These are phyloP conservation scores for Aspergillus tanneri DNA, from an alignment of 2,329 filamentous ascomycete genomes.

Conservation along the genomic window DNA sequence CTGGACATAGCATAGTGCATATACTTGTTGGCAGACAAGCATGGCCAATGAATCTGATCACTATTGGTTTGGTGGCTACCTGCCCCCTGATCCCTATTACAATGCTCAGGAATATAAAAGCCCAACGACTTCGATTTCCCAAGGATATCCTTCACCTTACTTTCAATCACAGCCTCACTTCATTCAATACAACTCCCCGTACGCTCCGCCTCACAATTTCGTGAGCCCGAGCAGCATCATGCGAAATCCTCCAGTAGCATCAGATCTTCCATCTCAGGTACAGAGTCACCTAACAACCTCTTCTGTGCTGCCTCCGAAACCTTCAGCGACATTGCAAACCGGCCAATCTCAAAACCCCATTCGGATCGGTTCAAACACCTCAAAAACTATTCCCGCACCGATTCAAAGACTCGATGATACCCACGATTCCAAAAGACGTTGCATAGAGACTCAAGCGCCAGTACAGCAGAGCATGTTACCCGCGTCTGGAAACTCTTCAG, in stretches of 20 bases:
- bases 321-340: constrained; percentile 4
- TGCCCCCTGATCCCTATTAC: constrained; percentile 5
- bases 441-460: too few relatives aligned
- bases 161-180: neutral
- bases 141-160: constrained; percentile 3
- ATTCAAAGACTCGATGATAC: neutral
- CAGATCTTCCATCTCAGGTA: neutral
- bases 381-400: neutral
- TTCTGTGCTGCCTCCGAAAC: neutral
- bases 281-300: neutral
- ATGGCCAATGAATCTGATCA: constrained; percentile 23
- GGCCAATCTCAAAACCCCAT: neutral
- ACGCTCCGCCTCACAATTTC: too few relatives aligned
- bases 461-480: too few relatives aligned
- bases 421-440: constrained; percentile 16
- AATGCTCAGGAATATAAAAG: constrained; percentile 5
- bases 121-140: neutral
- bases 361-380: neutral
- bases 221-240: neutral
- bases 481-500: too few relatives aligned
- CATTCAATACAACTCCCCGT: too few relatives aligned
- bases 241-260: neutral
- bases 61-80: constrained; percentile 19
- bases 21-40: too few relatives aligned
- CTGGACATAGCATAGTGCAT: too few relatives aligned